These are phyloP conservation scores for Parsonsia alboflavescens DNA, from an alignment of 257 asterid genomes.

Conservation along the genomic window DNA sequence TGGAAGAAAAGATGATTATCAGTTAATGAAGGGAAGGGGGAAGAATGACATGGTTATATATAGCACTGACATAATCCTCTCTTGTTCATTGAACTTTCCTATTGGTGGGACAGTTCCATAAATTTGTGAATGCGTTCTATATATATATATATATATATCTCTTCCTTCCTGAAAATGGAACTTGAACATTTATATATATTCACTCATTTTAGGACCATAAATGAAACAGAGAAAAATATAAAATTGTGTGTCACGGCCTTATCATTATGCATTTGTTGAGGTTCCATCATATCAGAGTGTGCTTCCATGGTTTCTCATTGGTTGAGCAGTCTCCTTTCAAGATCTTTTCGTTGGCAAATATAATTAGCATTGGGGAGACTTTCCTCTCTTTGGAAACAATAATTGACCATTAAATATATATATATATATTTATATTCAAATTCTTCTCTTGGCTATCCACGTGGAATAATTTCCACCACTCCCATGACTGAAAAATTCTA, in stretches of 20 bases:
- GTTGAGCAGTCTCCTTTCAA: not conserved
- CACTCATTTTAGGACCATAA: not conserved
- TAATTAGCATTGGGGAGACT: not conserved
- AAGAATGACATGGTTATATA: constrained; percentile 6
- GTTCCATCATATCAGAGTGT: not conserved
- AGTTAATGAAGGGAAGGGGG: not conserved
- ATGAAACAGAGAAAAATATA: not conserved
- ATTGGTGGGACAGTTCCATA: constrained; percentile 12
- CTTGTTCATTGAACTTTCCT: constrained; percentile 15
- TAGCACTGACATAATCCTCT: not conserved
- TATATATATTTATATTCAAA: too few species aligned
- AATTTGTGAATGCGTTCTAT: not conserved
- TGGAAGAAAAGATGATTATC: not conserved
- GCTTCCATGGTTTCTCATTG: not conserved
- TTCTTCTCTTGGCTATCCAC: not conserved
- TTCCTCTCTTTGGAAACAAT: not conserved
- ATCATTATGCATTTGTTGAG: constrained; percentile 6
- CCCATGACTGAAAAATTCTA: too few species aligned
- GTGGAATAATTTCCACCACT: too few species aligned
- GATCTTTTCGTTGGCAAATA: not conserved
- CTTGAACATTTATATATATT: not conserved
- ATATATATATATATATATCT: not conserved
- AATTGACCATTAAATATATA: too few species aligned
- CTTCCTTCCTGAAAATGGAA: not conserved
- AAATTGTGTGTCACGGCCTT: too few species aligned